phyloP scores from a whole-genome alignment of 345 rosid species.

The Litchi chinensis region DNA sequence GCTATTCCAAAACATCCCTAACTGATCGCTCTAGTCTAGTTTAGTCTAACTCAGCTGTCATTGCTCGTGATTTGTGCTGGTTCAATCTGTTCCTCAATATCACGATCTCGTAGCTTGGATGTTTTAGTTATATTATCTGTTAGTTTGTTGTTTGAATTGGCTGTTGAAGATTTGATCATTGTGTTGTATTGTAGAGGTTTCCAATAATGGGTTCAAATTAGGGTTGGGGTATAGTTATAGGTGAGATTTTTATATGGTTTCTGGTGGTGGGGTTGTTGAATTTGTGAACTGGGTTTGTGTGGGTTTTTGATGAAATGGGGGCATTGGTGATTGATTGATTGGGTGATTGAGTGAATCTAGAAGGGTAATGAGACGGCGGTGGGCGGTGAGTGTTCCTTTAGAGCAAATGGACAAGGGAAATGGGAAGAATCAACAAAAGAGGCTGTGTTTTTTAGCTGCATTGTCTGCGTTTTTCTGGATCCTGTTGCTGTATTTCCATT shows the following conservation, averaged over 20 bases:
- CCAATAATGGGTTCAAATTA: not conserved
- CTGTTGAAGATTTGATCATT: not conserved
- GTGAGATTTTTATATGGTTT: not conserved
- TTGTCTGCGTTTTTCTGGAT: slow-evolving; percentile 69
- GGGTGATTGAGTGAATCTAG: slow-evolving; percentile 7
- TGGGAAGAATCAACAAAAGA: slow-evolving; percentile 52
- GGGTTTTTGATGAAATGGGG: slow-evolving; percentile 9
- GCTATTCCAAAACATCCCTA: slow-evolving; percentile 9
- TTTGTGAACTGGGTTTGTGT: slow-evolving; percentile 23
- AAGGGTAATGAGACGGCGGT: slow-evolving; percentile 70
- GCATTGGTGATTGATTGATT: slow-evolving; percentile 16
- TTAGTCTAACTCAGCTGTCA: not conserved
- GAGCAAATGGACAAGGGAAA: slow-evolving; percentile 66
- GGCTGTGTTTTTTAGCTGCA: slow-evolving; percentile 54
- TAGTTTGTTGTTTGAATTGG: not conserved
- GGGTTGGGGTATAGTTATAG: not conserved
- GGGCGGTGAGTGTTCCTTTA: slow-evolving; percentile 33
- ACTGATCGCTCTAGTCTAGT: not conserved
- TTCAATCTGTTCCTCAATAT: not conserved
- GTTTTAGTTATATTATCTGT: not conserved
- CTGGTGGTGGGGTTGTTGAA: not conserved
- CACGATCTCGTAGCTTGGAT: not conserved
- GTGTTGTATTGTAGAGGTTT: not conserved
- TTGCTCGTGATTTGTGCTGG: slow-evolving; percentile 16
- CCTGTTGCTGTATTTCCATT: slow-evolving; percentile 67